Conservation (phyloP, 305 asterid genomes). For the Fraxinus velutina region DNA sequence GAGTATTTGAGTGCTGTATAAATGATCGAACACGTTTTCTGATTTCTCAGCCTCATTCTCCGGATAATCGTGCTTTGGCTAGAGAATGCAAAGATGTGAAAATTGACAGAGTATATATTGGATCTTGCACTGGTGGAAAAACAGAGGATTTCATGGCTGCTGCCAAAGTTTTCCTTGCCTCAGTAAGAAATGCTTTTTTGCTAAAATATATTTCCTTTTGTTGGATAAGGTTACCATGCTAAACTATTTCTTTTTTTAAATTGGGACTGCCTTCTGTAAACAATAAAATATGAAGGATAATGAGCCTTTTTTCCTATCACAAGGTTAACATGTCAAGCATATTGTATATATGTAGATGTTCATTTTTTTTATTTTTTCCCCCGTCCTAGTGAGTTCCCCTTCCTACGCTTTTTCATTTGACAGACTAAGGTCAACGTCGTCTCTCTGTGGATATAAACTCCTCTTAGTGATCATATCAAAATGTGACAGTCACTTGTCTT, state of each 20-base stretch:
- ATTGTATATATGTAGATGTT: not conserved
- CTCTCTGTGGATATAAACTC: not conserved
- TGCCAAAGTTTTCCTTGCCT: conserved; percentile 77
- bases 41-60: conserved; percentile 76
- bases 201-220: not conserved
- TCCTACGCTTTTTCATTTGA: not conserved
- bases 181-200: conserved; percentile 42
- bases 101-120: conserved; percentile 81
- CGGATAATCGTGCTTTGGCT: conserved; percentile 89
- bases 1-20: not conserved
- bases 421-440: not conserved
- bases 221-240: not conserved
- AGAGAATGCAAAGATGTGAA: conserved; percentile 91
- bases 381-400: not conserved
- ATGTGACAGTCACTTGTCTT: not conserved
- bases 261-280: not conserved
- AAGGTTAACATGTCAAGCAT: not conserved
- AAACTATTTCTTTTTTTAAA: not conserved
- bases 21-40: not conserved
- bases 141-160: conserved; percentile 96
- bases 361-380: not conserved
- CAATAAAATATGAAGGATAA: not conserved
- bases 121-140: conserved; percentile 93
- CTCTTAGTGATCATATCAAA: not conserved
- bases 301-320: not conserved